Base-by-base conservation (phyloP, 208 protist species). In the Leishmania amazonensis region DNA sequence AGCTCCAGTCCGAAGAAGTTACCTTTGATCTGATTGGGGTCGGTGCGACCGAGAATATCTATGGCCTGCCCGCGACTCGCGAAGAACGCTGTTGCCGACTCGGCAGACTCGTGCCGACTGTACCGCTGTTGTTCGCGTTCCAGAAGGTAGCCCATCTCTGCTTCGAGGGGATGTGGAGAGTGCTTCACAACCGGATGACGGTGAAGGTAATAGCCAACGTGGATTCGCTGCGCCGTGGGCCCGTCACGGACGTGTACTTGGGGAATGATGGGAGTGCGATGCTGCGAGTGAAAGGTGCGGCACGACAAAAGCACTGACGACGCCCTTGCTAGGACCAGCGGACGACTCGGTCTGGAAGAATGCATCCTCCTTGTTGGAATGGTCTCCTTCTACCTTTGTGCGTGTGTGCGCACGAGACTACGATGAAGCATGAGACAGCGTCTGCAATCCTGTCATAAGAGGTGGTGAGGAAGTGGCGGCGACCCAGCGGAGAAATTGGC, bases 51-150 rank as follows among this genome's bases (percentile, higher is more conserved):
- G 47, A 92, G 81, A 45, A 90, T 74, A 71, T 97, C 94, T 74
- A 97, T 88, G 11, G 90, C 88, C 78, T 94, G 89, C 8, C 90
- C 91, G 1, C 88, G 85, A n/a, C 83, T 85, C 7, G 84, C 82
- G 70, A 97, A 89, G 78, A 96, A 97, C 42, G 94, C 88, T 24
- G 88, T 92, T 47, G 91, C 94, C 0, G 88, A 90, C 87, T 97
- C 92, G 2, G 81, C 89, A 11, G 79, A 76, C 73, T 94, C 89
- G 80, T 97, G 94, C 28, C 94, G 89, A 60, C 87, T 87, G 89
- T 97, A 97, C 9, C 91, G 91, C 85, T 93, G 88, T 77, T 96
- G 94, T 84, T 97, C 90, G 24, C 92, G 89, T 76, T 97, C 90
- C 3, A 97, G 88, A 17, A 96, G 68, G 72, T 90, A 95, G 70